Conservation (phyloP, 371 early-diverging fungal genomes). For the Ordospora colligata region DNA sequence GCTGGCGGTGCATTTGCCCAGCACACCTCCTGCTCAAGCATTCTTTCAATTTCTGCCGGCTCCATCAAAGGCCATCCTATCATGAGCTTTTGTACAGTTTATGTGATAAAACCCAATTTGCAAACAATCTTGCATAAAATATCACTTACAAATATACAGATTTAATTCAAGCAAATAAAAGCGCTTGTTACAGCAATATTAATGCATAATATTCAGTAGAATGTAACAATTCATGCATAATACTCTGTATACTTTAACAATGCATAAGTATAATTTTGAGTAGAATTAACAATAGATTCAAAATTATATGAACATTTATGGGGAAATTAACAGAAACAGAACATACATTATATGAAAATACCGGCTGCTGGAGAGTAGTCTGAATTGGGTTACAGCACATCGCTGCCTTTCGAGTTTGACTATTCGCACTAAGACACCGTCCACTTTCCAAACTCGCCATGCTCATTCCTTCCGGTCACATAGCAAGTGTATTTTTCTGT, state of each 20-base stretch:
- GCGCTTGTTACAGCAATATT: too few relatives aligned
- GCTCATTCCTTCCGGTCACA: constrained; percentile 10
- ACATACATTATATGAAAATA: neutral
- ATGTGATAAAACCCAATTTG: neutral
- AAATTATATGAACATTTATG: too few relatives aligned
- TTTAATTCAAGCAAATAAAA: too few relatives aligned
- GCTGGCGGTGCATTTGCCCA: constrained; percentile 31
- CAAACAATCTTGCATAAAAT: too few relatives aligned
- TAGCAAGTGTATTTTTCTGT: constrained; percentile 23
- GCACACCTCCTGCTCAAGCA: constrained; percentile 7
- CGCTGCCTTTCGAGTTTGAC: constrained; percentile 46
- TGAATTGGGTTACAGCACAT: constrained; percentile 46
- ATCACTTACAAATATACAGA: too few relatives aligned
- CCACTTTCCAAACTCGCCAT: constrained; percentile 34
- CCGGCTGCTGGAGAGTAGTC: constrained; percentile 49
- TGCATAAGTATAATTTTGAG: too few relatives aligned
- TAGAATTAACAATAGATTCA: too few relatives aligned
- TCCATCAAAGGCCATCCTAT: neutral
- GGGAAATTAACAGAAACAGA: neutral
- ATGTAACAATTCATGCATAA: too few relatives aligned
- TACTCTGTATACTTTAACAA: too few relatives aligned
- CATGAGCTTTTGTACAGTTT: neutral
- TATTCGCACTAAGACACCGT: constrained; percentile 19
- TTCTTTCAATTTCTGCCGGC: neutral
- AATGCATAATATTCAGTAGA: too few relatives aligned